Evolutionary conservation across 257 asterid species (phyloP), one percentile per base, ranked within the genome.

Genomic region (Dorcoceras hygrometricum): DNA sequence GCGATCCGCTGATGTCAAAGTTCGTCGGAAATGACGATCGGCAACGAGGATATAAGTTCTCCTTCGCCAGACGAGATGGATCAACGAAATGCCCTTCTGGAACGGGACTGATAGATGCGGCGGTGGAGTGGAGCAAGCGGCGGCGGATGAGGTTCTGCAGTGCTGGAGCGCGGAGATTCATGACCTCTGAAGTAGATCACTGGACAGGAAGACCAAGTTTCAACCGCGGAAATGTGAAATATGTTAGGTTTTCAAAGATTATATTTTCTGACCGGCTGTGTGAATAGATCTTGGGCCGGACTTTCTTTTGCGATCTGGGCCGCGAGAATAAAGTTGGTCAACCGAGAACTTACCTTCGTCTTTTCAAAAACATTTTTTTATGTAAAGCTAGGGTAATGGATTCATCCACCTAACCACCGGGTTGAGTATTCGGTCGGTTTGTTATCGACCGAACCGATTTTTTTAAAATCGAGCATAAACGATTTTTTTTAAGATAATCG

Each of bases 61-160:
- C 67, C 9, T 4, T 27, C 2, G 24, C 57, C 23, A 12, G 66
- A 48, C 39, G 63, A 18, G 46, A 36, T 8, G 48, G 26, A 29
- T 36, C 60, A 29, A 50, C 36, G 3, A 32, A 11, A 1, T 14
- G 70, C 3, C 63, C 12, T 9, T 29, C 63, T 25, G 50, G 31
- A 23, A 32, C 46, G 56, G 22, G 46, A 3, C 10, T 5, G 31
- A 65, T 0, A 4, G 57, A 3, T 39, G 66, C 54, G 79, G 77
- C 36, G 59, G 73, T 9, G 65, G 66, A 58, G 36, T 58, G 77
- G 64, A 69, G 67, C 67, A 76, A 68, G 25, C 58, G 64, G 67
- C 73, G 59, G 66, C 69, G 72, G 6, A 77, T 56, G 74, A 82
- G 74, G 72, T 34, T 36, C 62, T 54, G 75, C 25, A 77, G 62